A percentile compares a stretch with the other conserved stretches of the same genome.
phyloP scores from a whole-genome alignment of 441 rosid genomes.

The Theobroma grandiflorum region DNA sequence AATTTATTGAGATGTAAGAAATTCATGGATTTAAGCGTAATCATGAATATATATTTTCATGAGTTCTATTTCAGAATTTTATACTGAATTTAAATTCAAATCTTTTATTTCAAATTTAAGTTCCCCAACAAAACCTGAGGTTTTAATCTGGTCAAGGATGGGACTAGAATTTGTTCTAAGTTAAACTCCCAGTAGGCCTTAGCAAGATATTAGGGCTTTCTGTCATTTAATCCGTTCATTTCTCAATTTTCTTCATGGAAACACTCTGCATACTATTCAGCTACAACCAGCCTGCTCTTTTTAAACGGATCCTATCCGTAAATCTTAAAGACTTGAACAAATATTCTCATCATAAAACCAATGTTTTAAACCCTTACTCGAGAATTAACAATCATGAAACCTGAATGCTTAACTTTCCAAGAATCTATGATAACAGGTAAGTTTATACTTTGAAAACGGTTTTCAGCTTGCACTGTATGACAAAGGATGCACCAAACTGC shows the following conservation, averaged over 20 bases:
- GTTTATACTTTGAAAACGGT: background rate
- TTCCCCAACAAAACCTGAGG: background rate
- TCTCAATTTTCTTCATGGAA: background rate
- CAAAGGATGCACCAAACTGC: background rate
- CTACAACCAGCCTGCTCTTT: background rate
- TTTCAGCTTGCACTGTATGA: background rate
- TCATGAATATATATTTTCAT: background rate
- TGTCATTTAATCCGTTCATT: background rate
- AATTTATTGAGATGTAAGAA: background rate
- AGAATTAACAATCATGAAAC: background rate
- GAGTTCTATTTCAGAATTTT: background rate
- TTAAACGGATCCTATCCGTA: background rate
- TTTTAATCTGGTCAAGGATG: background rate
- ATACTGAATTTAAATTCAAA: background rate
- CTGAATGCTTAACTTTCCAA: background rate
- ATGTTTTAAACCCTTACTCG: background rate
- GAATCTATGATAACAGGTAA: background rate
- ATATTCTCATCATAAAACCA: background rate
- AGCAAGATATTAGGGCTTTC: background rate
- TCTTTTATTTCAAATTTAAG: background rate
- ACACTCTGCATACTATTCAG: background rate
- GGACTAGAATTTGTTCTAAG: background rate
- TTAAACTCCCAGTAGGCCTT: background rate
- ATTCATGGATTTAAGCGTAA: background rate
- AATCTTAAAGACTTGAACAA: background rate